Base-by-base conservation (phyloP, 108 stramenopile species). In the Discostella stelligeroides region DNA sequence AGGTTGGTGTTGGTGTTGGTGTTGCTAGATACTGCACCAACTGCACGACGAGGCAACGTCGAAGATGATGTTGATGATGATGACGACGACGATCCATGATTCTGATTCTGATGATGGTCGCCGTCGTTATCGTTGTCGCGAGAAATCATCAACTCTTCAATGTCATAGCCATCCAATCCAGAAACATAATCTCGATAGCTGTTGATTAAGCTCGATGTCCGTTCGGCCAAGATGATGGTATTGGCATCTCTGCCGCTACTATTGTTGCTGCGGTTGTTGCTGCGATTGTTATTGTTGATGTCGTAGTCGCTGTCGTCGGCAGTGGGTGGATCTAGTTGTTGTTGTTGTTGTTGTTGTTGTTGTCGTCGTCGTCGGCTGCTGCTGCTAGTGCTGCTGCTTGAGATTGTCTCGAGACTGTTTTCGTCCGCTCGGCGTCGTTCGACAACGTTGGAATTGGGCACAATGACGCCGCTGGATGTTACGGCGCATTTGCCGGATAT, bases 401-500 rank as follows among this genome's bases (percentile, higher is more conserved):
- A n/a, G n/a, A n/a, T n/a, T 18, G 21, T 54, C 27, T 54, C 53
- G 53, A 54, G 53, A 18, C 6, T 25, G 25, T 56, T n/a, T 27
- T 56, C 55, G 6, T 56, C 34, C n/a, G 12, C 28, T 14, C 55
- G 55, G 1, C 37, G 30, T 15, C 28, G 55, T 3, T 38, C 55
- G 28, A 37, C 14, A 13, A 13, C n/a, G 28, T 56, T 56, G 55
- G 28, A 28, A 14, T 37, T 56, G 30, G 55, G 55, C 3, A 38
- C 55, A 4, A 28, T 20, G 7, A 27, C 51, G 21, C 51, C 51
- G 51, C 24, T 27, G 7, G 51, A 14, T 12, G 51, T 53, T 12
- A 53, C 51, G 51, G 27, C 51, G 25, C 24, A 53, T 53, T 53
- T 7, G 24, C 51, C 51, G 51, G 51, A 53, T 4, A 53, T 53